Evolutionary conservation across 2,329 filamentous ascomycete genomes (phyloP).

Genomic region (Bipolaris zeicola): DNA sequence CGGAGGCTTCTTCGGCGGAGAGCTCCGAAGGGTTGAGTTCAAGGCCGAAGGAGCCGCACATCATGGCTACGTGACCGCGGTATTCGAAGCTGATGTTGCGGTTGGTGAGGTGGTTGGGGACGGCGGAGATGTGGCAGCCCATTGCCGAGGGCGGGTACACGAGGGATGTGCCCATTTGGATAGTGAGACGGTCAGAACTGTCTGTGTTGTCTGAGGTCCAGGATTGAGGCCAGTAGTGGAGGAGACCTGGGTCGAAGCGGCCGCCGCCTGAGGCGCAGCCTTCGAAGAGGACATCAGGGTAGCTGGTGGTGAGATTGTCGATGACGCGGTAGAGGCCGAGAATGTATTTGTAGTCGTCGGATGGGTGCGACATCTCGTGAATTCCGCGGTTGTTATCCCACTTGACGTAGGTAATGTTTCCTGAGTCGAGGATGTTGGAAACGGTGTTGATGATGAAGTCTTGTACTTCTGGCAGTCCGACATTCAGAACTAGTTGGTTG

Average conservation of each 20-base stretch:
- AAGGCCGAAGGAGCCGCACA: slow-evolving; percentile 70
- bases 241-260: slow-evolving; percentile 66
- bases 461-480: slow-evolving; percentile 66
- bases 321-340: slow-evolving; percentile 68
- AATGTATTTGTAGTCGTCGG: slow-evolving; percentile 64
- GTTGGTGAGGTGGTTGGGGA: slow-evolving; percentile 63
- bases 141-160: slow-evolving; percentile 67
- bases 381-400: slow-evolving; percentile 72
- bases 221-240: slow-evolving; percentile 69
- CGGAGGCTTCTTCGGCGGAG: slow-evolving; percentile 56
- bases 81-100: slow-evolving; percentile 64
- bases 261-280: slow-evolving; percentile 70
- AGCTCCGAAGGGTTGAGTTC: slow-evolving; percentile 65
- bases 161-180: slow-evolving; percentile 68
- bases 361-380: slow-evolving; percentile 63
- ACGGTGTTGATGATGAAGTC: slow-evolving; percentile 65
- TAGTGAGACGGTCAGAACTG: slow-evolving; percentile 63
- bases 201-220: slow-evolving; percentile 72
- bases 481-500: slow-evolving; percentile 66
- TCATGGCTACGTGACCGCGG: slow-evolving; percentile 69
- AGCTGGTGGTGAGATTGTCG: slow-evolving; percentile 62
- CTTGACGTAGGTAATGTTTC: slow-evolving; percentile 65
- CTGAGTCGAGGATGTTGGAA: slow-evolving; percentile 59
- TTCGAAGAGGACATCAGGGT: slow-evolving; percentile 68
- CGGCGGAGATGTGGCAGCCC: slow-evolving; percentile 68